phyloP scores from a whole-genome alignment of 1,139 yeast genomes.

The Ashbya aceris region DNA sequence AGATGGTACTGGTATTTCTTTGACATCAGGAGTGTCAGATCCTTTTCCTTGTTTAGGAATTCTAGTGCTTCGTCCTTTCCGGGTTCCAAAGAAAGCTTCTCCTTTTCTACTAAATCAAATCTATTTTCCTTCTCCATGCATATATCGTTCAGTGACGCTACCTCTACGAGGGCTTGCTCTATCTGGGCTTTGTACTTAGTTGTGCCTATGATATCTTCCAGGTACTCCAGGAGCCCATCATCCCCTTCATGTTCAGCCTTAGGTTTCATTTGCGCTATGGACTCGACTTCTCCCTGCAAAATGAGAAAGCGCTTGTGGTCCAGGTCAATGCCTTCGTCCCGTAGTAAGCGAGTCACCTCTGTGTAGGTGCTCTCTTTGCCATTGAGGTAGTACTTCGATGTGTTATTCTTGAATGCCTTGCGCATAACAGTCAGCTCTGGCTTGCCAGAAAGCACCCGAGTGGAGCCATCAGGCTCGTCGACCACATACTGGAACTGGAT shows the following conservation, averaged over 20 bases:
- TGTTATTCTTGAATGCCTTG: conserved; percentile 65
- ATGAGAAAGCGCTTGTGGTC: conserved; percentile 92
- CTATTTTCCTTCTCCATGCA: conserved; percentile 77
- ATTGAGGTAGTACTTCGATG: conserved; percentile 72
- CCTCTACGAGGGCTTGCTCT: conserved; percentile 50
- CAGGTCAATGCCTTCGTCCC: conserved; percentile 83
- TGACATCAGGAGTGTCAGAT: conserved; percentile 45
- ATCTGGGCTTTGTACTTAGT: conserved; percentile 70
- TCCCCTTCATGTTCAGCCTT: conserved; percentile 89
- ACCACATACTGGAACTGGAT: conserved; percentile 78
- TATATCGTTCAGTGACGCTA: conserved; percentile 65
- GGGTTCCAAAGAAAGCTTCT: conserved; percentile 58
- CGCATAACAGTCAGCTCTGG: conserved; percentile 56
- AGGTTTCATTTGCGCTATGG: conserved; percentile 97
- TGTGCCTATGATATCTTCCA: conserved; percentile 96
- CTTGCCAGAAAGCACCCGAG: conserved; percentile 35
- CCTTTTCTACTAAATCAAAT: conserved; percentile 70
- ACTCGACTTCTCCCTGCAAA: conserved; percentile 96
- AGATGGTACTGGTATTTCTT: conserved; percentile 49
- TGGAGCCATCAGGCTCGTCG: conserved; percentile 44
- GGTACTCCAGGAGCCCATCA: conserved; percentile 86
- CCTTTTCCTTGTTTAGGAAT: conserved; percentile 58
- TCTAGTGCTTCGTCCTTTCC: conserved; percentile 62
- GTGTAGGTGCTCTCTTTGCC: conserved; percentile 61
- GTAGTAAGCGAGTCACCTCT: conserved; percentile 66